Conservation (phyloP, 768 basidiomycete species). For the Trichaptum fuscoviolaceum region DNA sequence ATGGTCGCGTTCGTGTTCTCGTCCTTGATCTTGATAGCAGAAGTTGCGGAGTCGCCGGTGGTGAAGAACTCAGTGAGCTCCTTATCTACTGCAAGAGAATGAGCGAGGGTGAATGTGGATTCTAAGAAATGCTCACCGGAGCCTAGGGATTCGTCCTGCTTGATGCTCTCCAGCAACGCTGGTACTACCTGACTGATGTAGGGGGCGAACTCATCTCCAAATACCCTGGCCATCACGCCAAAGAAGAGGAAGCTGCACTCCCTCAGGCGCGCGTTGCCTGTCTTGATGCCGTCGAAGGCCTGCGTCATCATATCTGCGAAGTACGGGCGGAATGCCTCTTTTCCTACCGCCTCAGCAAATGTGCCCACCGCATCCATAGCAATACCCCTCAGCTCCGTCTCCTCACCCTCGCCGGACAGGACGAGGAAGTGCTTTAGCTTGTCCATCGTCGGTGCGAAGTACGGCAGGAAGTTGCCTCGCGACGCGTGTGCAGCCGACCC, state of each 20-base stretch:
- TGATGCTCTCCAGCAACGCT: constrained; percentile 73
- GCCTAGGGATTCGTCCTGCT: constrained; percentile 62
- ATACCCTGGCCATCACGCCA: constrained; percentile 96
- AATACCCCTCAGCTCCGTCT: constrained; percentile 91
- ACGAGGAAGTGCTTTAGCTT: constrained; percentile 85
- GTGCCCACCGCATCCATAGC: constrained; percentile 99
- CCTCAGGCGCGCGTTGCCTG: constrained; percentile 80
- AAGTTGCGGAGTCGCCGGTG: constrained; percentile 65
- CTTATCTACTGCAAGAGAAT: constrained; percentile 37
- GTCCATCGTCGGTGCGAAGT: constrained; percentile 89
- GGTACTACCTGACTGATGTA: constrained; percentile 87
- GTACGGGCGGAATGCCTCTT: constrained; percentile 90
- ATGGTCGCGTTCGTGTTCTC: constrained; percentile 50
- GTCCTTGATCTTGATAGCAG: constrained; percentile 51
- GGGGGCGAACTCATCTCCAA: constrained; percentile 86
- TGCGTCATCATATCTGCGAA: constrained; percentile 95
- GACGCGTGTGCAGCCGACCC: constrained; percentile 98
- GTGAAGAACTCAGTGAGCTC: constrained; percentile 60
- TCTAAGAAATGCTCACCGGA: constrained; percentile 31
- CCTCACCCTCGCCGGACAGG: constrained; percentile 83
- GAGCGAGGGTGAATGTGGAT: background rate
- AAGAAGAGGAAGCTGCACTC: constrained; percentile 99
- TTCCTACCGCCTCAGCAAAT: constrained; percentile 94
- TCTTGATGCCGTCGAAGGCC: constrained; percentile 84
- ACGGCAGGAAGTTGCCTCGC: constrained; percentile 83